phyloP scores from a whole-genome alignment of 805 yeast genomes.

The Ogataea pilisensis region DNA sequence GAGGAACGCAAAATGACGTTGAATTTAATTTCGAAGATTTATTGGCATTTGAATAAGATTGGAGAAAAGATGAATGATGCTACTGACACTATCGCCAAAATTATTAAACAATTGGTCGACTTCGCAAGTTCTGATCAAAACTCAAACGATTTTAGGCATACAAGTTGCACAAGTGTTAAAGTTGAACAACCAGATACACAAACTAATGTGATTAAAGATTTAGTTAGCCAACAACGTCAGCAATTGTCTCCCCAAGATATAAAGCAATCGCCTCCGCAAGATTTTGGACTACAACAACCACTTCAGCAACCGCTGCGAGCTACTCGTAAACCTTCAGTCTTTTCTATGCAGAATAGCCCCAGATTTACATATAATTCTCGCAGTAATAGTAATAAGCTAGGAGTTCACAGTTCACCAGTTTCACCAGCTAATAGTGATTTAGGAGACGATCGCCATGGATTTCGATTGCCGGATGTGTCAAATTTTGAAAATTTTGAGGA shows the following conservation, averaged over 20 bases:
- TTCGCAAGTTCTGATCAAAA: constrained; percentile 31
- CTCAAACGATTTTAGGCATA: constrained; percentile 6
- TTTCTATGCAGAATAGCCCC: background rate
- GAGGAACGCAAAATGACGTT: constrained; percentile 40
- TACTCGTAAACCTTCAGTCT: background rate
- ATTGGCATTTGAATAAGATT: constrained; percentile 55
- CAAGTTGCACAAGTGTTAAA: background rate
- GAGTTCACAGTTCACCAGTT: background rate
- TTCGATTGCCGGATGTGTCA: constrained; percentile 40
- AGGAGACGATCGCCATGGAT: constrained; percentile 6
- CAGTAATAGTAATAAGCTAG: background rate
- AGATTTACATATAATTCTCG: background rate
- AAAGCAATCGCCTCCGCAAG: constrained; percentile 2
- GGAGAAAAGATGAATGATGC: constrained; percentile 57
- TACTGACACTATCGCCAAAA: constrained; percentile 54
- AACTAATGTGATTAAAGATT: constrained; percentile 2
- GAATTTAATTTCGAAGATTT: constrained; percentile 46
- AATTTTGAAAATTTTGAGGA: constrained; percentile 52
- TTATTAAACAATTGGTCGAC: constrained; percentile 48
- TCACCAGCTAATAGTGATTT: constrained; percentile 6
- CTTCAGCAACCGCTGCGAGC: background rate
- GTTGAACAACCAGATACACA: background rate
- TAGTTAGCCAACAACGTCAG: constrained; percentile 22
- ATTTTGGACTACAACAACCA: background rate
- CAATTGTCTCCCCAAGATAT: constrained; percentile 20